Conservation (phyloP, 2,329 filamentous ascomycete species). For the Apiospora sp. region DNA sequence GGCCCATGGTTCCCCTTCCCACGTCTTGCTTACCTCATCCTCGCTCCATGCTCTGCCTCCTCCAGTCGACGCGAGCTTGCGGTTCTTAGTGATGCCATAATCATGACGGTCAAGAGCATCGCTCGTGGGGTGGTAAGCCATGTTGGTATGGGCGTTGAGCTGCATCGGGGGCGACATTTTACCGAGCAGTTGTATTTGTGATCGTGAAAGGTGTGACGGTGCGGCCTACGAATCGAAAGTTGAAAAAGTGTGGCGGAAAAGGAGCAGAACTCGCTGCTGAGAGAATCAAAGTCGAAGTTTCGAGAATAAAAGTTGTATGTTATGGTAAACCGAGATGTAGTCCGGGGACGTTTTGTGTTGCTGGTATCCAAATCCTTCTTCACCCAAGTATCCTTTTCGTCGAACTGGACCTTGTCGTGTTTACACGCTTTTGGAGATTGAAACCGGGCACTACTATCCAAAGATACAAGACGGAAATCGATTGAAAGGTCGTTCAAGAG, state of each 20-base stretch:
- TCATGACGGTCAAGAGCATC: slow-evolving; percentile 66
- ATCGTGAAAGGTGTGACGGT: slow-evolving; percentile 36
- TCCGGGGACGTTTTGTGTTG: slow-evolving; percentile 6
- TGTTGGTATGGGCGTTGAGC: slow-evolving; percentile 50
- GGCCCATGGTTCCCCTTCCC: not conserved
- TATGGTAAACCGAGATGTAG: slow-evolving; percentile 13
- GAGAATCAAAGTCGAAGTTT: slow-evolving; percentile 48
- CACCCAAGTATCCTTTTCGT: not conserved
- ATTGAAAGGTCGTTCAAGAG: slow-evolving; percentile 27
- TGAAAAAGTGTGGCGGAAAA: slow-evolving; percentile 35
- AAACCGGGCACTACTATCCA: slow-evolving; percentile 19
- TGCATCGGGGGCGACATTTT: slow-evolving; percentile 61
- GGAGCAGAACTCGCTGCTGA: slow-evolving; percentile 53
- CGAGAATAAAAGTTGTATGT: slow-evolving; percentile 23
- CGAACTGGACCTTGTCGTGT: slow-evolving; percentile 1
- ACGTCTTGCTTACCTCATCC: slow-evolving; percentile 70
- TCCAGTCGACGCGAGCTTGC: slow-evolving; percentile 74
- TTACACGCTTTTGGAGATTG: slow-evolving; percentile 10
- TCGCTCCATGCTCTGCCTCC: slow-evolving; percentile 86
- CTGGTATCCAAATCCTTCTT: slow-evolving; percentile 19
- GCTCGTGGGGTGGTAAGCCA: slow-evolving; percentile 58
- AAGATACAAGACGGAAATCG: slow-evolving; percentile 16
- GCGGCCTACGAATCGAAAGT: slow-evolving; percentile 47
- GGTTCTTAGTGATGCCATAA: slow-evolving; percentile 68
- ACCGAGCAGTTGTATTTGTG: slow-evolving; percentile 29